Percentiles rank a stretch among this genome's conserved stretches.
Conservation (phyloP, 2,329 filamentous ascomycete species). For the Venturia aucupariae region DNA sequence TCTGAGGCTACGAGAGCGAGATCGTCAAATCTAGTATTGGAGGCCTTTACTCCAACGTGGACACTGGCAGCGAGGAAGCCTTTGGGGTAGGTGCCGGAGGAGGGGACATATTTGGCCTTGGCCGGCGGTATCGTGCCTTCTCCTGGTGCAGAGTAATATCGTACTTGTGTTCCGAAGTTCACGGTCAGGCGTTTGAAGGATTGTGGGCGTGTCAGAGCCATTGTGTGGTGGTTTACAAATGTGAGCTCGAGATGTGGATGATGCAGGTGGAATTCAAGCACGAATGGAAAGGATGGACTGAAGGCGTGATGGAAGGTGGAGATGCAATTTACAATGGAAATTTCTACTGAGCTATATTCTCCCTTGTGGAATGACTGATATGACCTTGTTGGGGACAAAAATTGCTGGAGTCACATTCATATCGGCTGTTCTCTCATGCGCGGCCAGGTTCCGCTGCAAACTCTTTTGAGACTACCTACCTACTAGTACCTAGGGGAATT, state of each 20-base stretch:
- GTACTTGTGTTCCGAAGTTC: neutral
- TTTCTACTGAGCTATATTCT: neutral
- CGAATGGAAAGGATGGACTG: neutral
- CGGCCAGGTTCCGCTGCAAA: neutral
- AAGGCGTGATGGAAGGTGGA: neutral
- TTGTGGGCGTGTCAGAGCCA: constrained; percentile 5
- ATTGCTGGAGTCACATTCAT: constrained; percentile 1
- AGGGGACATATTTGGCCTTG: constrained; percentile 87
- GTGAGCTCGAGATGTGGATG: neutral
- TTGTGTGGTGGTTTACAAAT: neutral
- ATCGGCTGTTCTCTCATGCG: neutral
- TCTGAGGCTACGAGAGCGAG: constrained; percentile 84
- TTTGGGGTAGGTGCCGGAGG: constrained; percentile 74
- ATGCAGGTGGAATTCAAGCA: neutral
- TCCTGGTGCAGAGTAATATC: constrained; percentile 49
- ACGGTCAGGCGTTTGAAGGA: constrained; percentile 7
- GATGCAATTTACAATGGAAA: neutral
- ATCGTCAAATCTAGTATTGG: constrained; percentile 85
- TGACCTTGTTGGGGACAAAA: neutral
- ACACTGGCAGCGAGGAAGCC: constrained; percentile 83
- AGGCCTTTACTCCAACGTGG: constrained; percentile 86
- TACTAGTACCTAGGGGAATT: too few relatives aligned
- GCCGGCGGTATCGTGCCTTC: constrained; percentile 57
- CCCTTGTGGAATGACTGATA: neutral
- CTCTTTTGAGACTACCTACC: too few relatives aligned